phyloP scores from a whole-genome alignment of 139 green algal genomes.

The Microglena sp. region DNA sequence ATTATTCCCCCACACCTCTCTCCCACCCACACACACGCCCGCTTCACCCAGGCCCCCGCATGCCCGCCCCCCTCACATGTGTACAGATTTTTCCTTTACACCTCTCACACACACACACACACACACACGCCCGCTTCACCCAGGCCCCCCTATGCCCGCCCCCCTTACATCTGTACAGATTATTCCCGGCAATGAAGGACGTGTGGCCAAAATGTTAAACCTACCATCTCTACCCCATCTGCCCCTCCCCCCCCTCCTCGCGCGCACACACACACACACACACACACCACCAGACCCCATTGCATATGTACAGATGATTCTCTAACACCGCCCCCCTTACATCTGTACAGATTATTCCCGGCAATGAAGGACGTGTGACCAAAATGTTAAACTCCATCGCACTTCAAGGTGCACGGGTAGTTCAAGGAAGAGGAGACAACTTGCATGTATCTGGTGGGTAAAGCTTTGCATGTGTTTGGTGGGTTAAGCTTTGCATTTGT shows the following conservation, averaged over 20 bases:
- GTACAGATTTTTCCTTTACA: too few species aligned
- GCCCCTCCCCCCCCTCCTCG: not conserved
- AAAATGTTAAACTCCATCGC: slow-evolving; percentile 95
- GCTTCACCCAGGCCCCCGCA: too few species aligned
- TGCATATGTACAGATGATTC: slow-evolving; percentile 5
- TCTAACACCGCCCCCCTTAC: too few species aligned
- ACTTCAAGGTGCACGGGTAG: slow-evolving; percentile 57
- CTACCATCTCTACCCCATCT: not conserved
- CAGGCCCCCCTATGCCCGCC: too few species aligned
- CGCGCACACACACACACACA: not conserved
- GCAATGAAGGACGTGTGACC: slow-evolving; percentile 72
- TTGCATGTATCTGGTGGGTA: slow-evolving; percentile 63
- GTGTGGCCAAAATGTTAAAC: slow-evolving; percentile 15
- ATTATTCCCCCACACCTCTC: too few species aligned
- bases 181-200: slow-evolving; percentile 71
- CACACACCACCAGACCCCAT: not conserved
- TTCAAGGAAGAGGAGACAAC: slow-evolving; percentile 58
- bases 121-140: not conserved
- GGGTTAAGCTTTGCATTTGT: too few species aligned
- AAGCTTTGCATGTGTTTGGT: too few species aligned
- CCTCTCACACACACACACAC: not conserved
- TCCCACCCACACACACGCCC: too few species aligned
- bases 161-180: too few species aligned
- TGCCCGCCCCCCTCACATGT: too few species aligned
- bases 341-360: slow-evolving; percentile 64